These are phyloP conservation scores for Trichosanthes truncata DNA, from an alignment of 306 rosid species.

Conservation along the genomic window DNA sequence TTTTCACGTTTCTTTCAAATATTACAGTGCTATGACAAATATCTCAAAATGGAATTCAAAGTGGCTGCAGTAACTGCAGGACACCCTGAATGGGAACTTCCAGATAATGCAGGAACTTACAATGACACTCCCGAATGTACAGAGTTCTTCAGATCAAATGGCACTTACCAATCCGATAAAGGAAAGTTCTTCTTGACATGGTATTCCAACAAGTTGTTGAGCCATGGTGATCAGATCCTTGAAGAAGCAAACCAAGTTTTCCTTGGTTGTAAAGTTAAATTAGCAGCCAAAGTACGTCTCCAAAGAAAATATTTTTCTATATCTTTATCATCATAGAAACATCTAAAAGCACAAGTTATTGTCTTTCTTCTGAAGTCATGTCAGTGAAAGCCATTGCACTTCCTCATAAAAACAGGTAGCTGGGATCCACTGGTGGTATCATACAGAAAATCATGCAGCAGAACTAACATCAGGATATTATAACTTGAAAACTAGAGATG, in stretches of 20 bases:
- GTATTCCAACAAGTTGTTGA: constrained; percentile 73
- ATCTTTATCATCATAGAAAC: neutral
- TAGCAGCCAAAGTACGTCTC: constrained; percentile 71
- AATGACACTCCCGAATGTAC: constrained; percentile 66
- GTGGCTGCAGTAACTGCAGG: constrained; percentile 47
- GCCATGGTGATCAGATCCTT: constrained; percentile 72
- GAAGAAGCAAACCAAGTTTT: constrained; percentile 77
- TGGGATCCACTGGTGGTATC: constrained; percentile 97
- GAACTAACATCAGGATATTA: constrained; percentile 90
- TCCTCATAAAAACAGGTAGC: constrained; percentile 48
- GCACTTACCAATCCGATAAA: constrained; percentile 53
- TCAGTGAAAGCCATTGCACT: neutral
- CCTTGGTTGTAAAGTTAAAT: constrained; percentile 59
- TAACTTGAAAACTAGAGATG: constrained; percentile 66
- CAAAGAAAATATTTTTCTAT: neutral
- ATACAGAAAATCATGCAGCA: constrained; percentile 61
- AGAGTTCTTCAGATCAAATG: constrained; percentile 54
- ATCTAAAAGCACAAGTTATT: neutral
- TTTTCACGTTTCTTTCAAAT: neutral
- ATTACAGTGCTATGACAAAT: constrained; percentile 77
- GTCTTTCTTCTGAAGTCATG: neutral
- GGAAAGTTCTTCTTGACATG: constrained; percentile 81
- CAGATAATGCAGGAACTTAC: constrained; percentile 62
- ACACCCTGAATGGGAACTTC: constrained; percentile 80
- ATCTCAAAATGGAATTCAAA: constrained; percentile 64